A percentile compares a stretch with the other conserved stretches of the same genome.
Evolutionary conservation across 2,329 filamentous ascomycete species (phyloP).

Genomic region (Penicillium fuscoglaucum): DNA sequence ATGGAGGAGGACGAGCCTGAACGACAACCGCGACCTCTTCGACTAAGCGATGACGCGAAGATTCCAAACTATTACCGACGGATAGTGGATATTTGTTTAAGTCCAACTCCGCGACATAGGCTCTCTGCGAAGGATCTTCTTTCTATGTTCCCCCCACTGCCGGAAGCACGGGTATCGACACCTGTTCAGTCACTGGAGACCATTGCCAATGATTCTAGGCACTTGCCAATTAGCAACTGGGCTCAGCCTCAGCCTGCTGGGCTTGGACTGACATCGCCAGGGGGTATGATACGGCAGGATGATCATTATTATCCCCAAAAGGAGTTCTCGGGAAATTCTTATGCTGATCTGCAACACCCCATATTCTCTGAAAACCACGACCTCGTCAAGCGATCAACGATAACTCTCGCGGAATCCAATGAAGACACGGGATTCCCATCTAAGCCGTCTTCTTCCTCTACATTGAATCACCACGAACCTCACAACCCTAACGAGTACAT

Average conservation of each 20-base stretch:
- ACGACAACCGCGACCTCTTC: constrained; percentile 68
- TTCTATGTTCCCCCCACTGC: constrained; percentile 60
- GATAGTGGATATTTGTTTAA: constrained; percentile 75
- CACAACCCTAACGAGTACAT: constrained; percentile 3
- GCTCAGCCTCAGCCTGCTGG: neutral
- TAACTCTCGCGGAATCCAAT: constrained; percentile 24
- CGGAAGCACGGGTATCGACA: constrained; percentile 16
- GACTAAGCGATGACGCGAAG: constrained; percentile 52
- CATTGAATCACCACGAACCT: constrained; percentile 22
- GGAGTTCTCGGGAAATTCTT: constrained; percentile 3
- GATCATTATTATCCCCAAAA: constrained; percentile 9
- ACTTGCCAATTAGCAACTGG: constrained; percentile 12
- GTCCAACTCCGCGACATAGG: constrained; percentile 69
- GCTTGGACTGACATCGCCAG: neutral
- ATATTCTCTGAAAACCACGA: constrained; percentile 16
- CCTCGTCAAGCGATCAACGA: constrained; percentile 22
- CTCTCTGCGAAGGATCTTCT: constrained; percentile 73
- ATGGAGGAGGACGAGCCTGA: constrained; percentile 90
- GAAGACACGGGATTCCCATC: constrained; percentile 16
- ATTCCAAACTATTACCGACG: constrained; percentile 78
- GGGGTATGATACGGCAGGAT: neutral
- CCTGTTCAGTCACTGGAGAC: constrained; percentile 10
- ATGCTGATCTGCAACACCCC: constrained; percentile 7
- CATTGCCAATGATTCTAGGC: neutral
- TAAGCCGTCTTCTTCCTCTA: constrained; percentile 23